Conservation (phyloP, 495 filamentous ascomycete species). For the Aspergillus bertholletiae region DNA sequence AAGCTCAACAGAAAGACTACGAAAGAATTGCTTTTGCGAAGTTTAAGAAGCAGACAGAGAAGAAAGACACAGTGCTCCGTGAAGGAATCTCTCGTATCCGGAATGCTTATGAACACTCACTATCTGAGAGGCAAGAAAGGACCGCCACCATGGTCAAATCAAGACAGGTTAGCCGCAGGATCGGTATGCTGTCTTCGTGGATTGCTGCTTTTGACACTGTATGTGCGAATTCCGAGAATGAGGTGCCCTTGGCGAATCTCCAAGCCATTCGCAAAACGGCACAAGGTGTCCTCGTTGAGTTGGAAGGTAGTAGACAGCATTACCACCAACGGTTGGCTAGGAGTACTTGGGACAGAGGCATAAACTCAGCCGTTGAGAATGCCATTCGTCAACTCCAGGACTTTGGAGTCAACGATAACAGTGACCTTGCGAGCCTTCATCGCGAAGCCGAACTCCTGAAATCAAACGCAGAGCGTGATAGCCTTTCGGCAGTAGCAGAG, state of each 20-base stretch:
- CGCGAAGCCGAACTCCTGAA: constrained; percentile 83
- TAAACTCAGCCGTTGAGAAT: constrained; percentile 85
- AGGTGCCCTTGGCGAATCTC: constrained; percentile 63
- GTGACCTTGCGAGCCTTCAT: constrained; percentile 67
- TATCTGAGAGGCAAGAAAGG: constrained; percentile 75
- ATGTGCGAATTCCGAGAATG: constrained; percentile 65
- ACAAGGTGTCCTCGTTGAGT: constrained; percentile 78
- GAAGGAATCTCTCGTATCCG: constrained; percentile 82
- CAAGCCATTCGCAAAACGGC: constrained; percentile 81
- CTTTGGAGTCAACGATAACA: constrained; percentile 67
- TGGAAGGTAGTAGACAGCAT: constrained; percentile 85
- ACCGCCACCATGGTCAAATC: constrained; percentile 76
- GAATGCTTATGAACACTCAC: constrained; percentile 77
- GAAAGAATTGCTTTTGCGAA: constrained; percentile 84
- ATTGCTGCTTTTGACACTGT: constrained; percentile 87
- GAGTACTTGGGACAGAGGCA: constrained; percentile 77
- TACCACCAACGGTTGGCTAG: constrained; percentile 78
- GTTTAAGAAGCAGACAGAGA: constrained; percentile 82
- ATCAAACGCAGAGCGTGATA: constrained; percentile 78
- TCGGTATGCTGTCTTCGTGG: constrained; percentile 82
- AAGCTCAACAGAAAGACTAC: constrained; percentile 85
- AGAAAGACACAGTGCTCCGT: constrained; percentile 70
- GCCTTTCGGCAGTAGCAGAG: constrained; percentile 71
- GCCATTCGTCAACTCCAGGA: constrained; percentile 73
- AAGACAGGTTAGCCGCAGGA: constrained; percentile 78